phyloP scores from a whole-genome alignment of 768 basidiomycete species.

The Podaxis rugospora region DNA sequence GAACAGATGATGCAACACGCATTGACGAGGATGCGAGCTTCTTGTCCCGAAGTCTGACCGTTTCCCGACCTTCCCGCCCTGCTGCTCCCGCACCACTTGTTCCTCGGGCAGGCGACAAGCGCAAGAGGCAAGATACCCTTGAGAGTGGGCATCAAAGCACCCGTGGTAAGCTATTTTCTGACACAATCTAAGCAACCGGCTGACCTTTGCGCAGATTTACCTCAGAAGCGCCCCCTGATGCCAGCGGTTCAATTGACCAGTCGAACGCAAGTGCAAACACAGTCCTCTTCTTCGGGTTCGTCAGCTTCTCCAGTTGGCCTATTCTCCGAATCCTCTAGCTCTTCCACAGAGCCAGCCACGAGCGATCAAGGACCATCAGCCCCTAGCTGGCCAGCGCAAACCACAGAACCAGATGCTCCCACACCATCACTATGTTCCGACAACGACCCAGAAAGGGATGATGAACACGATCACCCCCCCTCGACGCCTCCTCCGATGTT shows the following conservation, averaged over 20 bases:
- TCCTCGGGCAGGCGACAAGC: constrained; percentile 21
- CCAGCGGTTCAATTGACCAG: neutral
- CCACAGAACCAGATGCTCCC: constrained; percentile 29
- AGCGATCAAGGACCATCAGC: constrained; percentile 12
- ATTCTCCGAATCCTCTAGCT: constrained; percentile 10
- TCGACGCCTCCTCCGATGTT: constrained; percentile 42
- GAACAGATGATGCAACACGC: constrained; percentile 1
- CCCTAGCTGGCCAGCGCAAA: constrained; percentile 18
- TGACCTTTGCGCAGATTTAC: neutral
- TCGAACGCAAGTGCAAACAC: neutral
- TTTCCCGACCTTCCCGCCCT: neutral
- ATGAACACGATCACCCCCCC: constrained; percentile 46
- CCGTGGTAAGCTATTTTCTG: neutral
- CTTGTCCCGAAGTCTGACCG: constrained; percentile 4
- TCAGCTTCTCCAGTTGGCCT: constrained; percentile 4
- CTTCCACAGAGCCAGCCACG: constrained; percentile 7
- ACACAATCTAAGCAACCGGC: neutral
- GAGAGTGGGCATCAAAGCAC: neutral
- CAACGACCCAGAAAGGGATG: constrained; percentile 47
- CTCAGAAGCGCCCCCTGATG: neutral
- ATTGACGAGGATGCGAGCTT: constrained; percentile 4
- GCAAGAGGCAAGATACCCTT: constrained; percentile 20
- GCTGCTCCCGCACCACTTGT: neutral
- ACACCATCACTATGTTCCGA: constrained; percentile 78
- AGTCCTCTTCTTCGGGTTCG: neutral